phyloP scores from a whole-genome alignment of 139 green algal genomes.

The Chlamydomonas schloesseri region DNA sequence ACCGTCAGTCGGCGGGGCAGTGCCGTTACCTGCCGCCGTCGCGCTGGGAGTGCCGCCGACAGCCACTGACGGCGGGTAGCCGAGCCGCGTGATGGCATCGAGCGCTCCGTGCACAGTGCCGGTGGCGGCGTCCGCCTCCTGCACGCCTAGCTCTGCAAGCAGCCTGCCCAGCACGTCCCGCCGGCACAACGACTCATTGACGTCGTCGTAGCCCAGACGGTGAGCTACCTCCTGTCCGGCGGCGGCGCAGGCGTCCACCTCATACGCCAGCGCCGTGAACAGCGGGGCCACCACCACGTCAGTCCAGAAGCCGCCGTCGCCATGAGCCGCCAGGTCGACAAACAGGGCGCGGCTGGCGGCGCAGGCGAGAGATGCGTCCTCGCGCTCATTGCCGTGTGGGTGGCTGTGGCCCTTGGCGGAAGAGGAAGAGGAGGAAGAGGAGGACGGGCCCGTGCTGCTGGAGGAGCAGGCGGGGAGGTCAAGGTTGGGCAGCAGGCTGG shows the following conservation, averaged over 20 bases:
- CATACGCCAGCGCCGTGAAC: constrained; percentile 49
- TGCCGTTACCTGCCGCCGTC: neutral
- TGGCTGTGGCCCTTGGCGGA: neutral
- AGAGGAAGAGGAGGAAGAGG: neutral
- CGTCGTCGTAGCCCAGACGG: constrained; percentile 82
- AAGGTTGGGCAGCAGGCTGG: neutral
- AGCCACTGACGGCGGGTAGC: neutral
- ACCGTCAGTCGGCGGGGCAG: neutral
- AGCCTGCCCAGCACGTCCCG: constrained; percentile 16
- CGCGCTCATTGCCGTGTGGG: too few relatives aligned
- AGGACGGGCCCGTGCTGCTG: neutral
- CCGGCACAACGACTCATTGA: constrained; percentile 80
- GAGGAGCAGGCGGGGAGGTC: neutral
- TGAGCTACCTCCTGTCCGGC: constrained; percentile 60
- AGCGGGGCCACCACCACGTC: constrained; percentile 55
- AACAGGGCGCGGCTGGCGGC: constrained; percentile 48
- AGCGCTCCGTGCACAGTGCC: neutral
- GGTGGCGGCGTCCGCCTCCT: neutral
- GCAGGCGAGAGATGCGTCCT: neutral
- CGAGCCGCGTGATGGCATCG: constrained; percentile 31
- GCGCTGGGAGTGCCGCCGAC: neutral
- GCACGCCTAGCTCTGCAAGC: constrained; percentile 39
- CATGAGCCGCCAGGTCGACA: constrained; percentile 65
- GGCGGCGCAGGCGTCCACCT: constrained; percentile 34
- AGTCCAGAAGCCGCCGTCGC: constrained; percentile 70